These are phyloP conservation scores for Debaryomycetaceae sp. DNA, from an alignment of 1,139 yeast genomes.

Conservation along the genomic window DNA sequence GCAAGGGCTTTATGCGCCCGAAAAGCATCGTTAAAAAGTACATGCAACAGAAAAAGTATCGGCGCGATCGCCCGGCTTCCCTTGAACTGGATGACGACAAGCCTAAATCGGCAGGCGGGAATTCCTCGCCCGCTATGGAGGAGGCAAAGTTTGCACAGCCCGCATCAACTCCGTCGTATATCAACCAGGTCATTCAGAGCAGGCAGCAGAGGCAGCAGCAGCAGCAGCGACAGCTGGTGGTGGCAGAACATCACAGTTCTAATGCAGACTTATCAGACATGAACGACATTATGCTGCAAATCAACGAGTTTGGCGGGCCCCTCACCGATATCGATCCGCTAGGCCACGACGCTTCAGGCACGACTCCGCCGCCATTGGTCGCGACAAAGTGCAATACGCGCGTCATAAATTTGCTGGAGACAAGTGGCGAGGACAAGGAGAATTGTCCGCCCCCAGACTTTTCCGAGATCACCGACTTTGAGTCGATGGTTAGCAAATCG, in stretches of 20 bases:
- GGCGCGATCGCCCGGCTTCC: slow-evolving; percentile 20
- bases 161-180: slow-evolving; percentile 34
- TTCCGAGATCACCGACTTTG: slow-evolving; percentile 23
- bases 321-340: slow-evolving; percentile 44
- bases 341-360: slow-evolving; percentile 22
- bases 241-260: no score
- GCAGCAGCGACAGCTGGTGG: no score
- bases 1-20: slow-evolving; percentile 43
- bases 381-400: slow-evolving; percentile 39
- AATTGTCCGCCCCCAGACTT: slow-evolving; percentile 25
- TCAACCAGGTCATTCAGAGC: slow-evolving; percentile 30
- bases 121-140: no score
- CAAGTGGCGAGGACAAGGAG: slow-evolving; percentile 34
- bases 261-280: no score
- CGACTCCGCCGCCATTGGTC: slow-evolving; percentile 35
- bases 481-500: slow-evolving; percentile 27
- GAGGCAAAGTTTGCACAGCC: slow-evolving; percentile 29
- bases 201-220: slow-evolving; percentile 7
- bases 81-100: no score
- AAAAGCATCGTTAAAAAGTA: slow-evolving; percentile 38
- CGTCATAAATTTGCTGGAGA: slow-evolving; percentile 26
- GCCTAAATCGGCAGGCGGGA: no score
- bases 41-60: slow-evolving; percentile 35
- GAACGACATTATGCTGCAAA: slow-evolving; percentile 37
- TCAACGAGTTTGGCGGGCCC: slow-evolving; percentile 41